phyloP scores from a whole-genome alignment of 129 eudicot species.

The Sambucus nigra region DNA sequence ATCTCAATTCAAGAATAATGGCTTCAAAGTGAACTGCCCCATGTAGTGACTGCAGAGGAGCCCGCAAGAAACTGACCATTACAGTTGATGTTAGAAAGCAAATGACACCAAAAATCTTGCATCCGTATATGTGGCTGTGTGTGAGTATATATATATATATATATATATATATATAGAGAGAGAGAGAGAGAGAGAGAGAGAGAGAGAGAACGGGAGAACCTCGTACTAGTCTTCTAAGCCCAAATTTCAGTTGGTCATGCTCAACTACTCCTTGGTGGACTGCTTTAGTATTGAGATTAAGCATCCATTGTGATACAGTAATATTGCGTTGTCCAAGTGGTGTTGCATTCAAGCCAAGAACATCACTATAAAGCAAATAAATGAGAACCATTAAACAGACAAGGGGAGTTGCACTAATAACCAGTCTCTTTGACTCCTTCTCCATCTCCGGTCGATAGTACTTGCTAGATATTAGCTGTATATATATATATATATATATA shows the following conservation, averaged over 20 bases:
- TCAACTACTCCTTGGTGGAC: background rate
- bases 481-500: too few species aligned
- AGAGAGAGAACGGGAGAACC: background rate
- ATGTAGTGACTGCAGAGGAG: too few species aligned
- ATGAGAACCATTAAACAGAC: conserved; percentile 12
- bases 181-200: background rate
- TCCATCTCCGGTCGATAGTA: too few species aligned
- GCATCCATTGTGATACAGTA: background rate
- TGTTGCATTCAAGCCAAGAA: conserved; percentile 4
- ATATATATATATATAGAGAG: too few species aligned
- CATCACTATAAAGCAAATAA: conserved; percentile 12
- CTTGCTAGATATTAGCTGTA: too few species aligned
- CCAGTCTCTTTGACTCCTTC: conserved; percentile 16
- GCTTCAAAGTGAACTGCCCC: too few species aligned
- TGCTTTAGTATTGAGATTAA: background rate
- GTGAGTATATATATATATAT: too few species aligned
- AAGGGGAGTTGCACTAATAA: conserved; percentile 16
- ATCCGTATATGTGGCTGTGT: too few species aligned
- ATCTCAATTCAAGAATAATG: too few species aligned
- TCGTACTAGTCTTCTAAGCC: conserved; percentile 1
- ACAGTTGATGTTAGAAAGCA: too few species aligned
- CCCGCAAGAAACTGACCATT: too few species aligned
- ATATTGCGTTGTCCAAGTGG: conserved; percentile 10
- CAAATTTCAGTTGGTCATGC: background rate
- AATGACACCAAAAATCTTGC: too few species aligned